Evolutionary conservation across 2,329 filamentous ascomycete species (phyloP).

Genomic region (Didymella arachidicola): DNA sequence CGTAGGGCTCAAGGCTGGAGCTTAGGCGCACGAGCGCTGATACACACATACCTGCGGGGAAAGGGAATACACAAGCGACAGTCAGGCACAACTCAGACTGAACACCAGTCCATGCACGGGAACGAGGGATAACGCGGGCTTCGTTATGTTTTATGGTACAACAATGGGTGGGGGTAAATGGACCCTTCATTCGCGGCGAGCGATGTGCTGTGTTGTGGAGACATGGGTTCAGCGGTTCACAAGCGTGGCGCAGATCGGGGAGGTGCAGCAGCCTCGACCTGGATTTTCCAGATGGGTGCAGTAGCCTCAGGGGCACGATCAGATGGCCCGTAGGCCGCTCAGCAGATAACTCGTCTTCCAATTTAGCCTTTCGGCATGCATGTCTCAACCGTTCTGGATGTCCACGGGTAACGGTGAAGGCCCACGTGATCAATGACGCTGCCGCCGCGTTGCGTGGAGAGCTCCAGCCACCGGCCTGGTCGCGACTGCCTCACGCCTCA

Average conservation of each 20-base stretch:
- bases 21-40: constrained; percentile 34
- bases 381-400: background rate
- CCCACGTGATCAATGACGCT: constrained; percentile 22
- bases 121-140: constrained; percentile 11
- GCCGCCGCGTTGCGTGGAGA: constrained; percentile 11
- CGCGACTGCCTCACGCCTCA: constrained; percentile 20
- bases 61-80: constrained; percentile 23
- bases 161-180: constrained; percentile 22
- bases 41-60: constrained; percentile 29
- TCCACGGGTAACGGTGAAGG: background rate
- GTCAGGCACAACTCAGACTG: constrained; percentile 21
- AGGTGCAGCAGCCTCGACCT: constrained; percentile 18
- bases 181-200: constrained; percentile 20
- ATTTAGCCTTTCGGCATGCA: background rate
- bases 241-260: constrained; percentile 23
- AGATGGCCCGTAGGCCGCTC: constrained; percentile 11
- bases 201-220: constrained; percentile 19
- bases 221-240: constrained; percentile 17
- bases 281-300: constrained; percentile 12
- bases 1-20: constrained; percentile 19
- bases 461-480: constrained; percentile 20
- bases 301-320: constrained; percentile 16
- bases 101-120: constrained; percentile 22
- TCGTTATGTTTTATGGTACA: constrained; percentile 14
- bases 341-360: constrained; percentile 3